Evolutionary conservation across 805 yeast species (phyloP), one percentile per base, ranked within the genome.

Genomic region (Zygosaccharomyces bailii): DNA sequence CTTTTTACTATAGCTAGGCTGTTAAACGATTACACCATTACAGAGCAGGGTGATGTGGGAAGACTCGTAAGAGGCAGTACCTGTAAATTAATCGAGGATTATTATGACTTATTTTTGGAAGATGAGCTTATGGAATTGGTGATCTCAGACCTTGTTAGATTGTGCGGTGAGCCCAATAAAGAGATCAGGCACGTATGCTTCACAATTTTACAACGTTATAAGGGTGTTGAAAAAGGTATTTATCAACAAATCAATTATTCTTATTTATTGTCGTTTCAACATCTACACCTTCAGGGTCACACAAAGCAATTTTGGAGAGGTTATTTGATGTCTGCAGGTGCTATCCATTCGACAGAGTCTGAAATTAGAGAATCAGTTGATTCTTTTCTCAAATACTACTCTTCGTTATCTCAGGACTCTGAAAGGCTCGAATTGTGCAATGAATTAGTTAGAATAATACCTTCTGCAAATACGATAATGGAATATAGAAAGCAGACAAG

Each of bases 21-120:
- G 25, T 62, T 91, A 10, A 82, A 83, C 49, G 96, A 90, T 55
- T 88, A 89, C 60, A 78, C 95, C 0, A 67, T 76, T 2, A 85
- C 91, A 0, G 78, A 78, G 20, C 84, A 86, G 56, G 98, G 98
- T 7, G 98, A 90, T 66, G 90, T 89, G n/a, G 98, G 98, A 2
- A 78, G 86, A 37, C 75, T 79, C 54, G 75, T 88, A 1, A 68
- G 98, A 37, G 50, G 59, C 1, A 72, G 82, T 0, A 69, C 82
- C 3, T 38, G 40, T 0, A 19, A 20, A 14, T 55, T 63, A 31
- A 34, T 35, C 18, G 34, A 16, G 9, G 43, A 37, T 29, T 42
- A 46, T 19, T 24, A 16, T 10, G 32, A 31, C 1, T 23, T 45
- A 3, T 51, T 53, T 30, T 36, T 39, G 16, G 18, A 36, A 31